Base-by-base conservation (phyloP, 345 rosid species). In the Chamaenerion angustifolium region DNA sequence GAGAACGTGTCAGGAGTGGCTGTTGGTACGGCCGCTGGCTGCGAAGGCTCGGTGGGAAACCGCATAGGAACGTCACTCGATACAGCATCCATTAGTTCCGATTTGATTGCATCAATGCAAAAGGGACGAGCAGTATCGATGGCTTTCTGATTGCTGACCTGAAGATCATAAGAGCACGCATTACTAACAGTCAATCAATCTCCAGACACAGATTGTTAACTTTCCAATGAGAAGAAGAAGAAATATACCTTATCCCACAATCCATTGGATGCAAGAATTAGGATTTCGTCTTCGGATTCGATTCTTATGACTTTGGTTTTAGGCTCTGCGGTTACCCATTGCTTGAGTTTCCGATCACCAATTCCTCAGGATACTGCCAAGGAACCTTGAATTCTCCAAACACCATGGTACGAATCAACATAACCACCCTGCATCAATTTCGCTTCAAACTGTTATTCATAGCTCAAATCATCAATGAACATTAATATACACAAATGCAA, bases 61-160 rank as follows among this genome's bases (percentile, higher is more conserved):
- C 8, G 45, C 98, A 90, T 56, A 58, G 70, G 59, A 85, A 81
- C 11, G 76, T 50, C 8, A 70, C n/a, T 45, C 73, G 81, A 6
- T 72, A 72, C 14, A 12, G 97, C 95, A 9, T 48, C 21, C 60
- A 81, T 60, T 16, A 76, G 76, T 4, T 65, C 56, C 5, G 76
- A 64, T 16, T 68, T 65, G 12, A 73, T 74, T 0, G 65, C 55
- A 10, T 73, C 80, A n/a, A 56, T 18, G 25, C 71, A 78, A 16
- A 65, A 69, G 2, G 81, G 68, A 35, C 89, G 78, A 63, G 78
- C 78, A 41, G 83, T 56, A 56, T 85, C 88, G 0, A 89, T 83
- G 1, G 98, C 98, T 58, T 90, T 95, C 58, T 90, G 98, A 70
- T 85, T 81, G 42, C 78, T 61, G 52, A 88, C 88, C 96, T 87